Evolutionary conservation across 2,329 filamentous ascomycete genomes (phyloP).

Genomic region (Dissoconium aciculare): DNA sequence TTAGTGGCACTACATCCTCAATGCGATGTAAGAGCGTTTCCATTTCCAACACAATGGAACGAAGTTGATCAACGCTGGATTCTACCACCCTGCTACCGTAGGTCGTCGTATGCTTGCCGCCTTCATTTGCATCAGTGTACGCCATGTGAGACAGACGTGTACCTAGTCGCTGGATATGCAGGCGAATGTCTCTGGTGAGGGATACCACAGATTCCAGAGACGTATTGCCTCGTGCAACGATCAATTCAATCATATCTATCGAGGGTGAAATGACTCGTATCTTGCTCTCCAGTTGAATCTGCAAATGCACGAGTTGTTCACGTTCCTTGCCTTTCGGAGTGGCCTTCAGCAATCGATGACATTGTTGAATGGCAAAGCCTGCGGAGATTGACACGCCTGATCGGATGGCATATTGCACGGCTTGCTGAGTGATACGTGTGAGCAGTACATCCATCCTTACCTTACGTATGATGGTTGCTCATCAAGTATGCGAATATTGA

Average conservation of each 20-base stretch:
- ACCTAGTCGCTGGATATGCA: slow-evolving; percentile 69
- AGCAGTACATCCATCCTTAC: slow-evolving; percentile 58
- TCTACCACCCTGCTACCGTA: slow-evolving; percentile 37
- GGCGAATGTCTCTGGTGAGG: slow-evolving; percentile 67
- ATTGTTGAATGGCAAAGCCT: slow-evolving; percentile 70
- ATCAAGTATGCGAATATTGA: too few relatives aligned
- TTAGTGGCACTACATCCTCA: slow-evolving; percentile 77
- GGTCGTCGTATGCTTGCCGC: slow-evolving; percentile 23
- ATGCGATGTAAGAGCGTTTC: slow-evolving; percentile 61
- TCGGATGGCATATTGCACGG: slow-evolving; percentile 82
- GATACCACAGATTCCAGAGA: slow-evolving; percentile 72
- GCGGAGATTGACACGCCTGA: slow-evolving; percentile 78
- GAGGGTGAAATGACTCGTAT: slow-evolving; percentile 86
- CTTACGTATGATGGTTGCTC: too few relatives aligned
- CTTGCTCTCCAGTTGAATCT: slow-evolving; percentile 65
- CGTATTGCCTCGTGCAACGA: slow-evolving; percentile 61
- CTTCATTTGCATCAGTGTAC: slow-evolving; percentile 42
- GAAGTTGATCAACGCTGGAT: slow-evolving; percentile 49
- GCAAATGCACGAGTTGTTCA: slow-evolving; percentile 56
- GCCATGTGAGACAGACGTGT: slow-evolving; percentile 58
- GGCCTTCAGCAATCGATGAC: slow-evolving; percentile 58
- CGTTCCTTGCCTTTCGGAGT: slow-evolving; percentile 54
- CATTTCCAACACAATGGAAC: slow-evolving; percentile 58
- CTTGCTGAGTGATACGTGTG: slow-evolving; percentile 55
- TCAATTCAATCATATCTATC: slow-evolving; percentile 83